A percentile compares a stretch with the other conserved stretches of the same genome.
phyloP scores from a whole-genome alignment of 202 grass and related monocot species.

The Cymbopogon flexuosus region DNA sequence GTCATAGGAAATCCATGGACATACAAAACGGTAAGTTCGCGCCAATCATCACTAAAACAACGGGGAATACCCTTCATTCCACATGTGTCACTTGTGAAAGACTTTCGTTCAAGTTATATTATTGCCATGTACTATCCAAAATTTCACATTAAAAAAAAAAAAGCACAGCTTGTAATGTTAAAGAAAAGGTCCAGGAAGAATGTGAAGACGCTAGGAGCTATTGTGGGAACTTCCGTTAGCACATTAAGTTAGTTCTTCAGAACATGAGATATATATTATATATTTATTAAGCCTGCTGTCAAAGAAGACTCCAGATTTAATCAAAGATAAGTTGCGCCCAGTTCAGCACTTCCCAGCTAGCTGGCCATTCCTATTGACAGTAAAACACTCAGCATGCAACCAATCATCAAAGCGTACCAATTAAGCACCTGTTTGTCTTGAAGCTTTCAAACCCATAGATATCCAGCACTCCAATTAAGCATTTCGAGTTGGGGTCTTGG shows the following conservation, averaged over 20 bases:
- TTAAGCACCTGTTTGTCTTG: conserved; percentile 99
- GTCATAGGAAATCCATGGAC: background rate
- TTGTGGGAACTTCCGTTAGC: background rate
- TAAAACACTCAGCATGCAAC: conserved; percentile 26
- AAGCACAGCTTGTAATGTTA: background rate
- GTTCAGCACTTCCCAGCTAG: background rate
- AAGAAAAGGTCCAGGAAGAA: conserved; percentile 5
- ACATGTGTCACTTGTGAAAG: background rate
- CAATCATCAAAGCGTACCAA: conserved; percentile 56
- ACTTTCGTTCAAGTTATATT: background rate
- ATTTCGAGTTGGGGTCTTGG: conserved; percentile 93
- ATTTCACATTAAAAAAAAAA: background rate
- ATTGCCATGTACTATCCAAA: conserved; percentile 8
- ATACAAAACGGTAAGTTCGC: conserved; percentile 19
- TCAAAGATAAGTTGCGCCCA: background rate
- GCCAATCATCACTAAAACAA: conserved; percentile 12
- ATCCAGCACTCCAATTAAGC: conserved; percentile 91
- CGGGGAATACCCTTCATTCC: background rate
- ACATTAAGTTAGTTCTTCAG: conserved; percentile 16
- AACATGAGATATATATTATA: background rate
- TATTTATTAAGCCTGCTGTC: background rate
- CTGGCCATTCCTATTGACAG: conserved; percentile 1
- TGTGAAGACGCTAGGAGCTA: background rate
- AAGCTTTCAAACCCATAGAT: conserved; percentile 99
- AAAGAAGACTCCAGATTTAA: too few relatives aligned